phyloP scores from a whole-genome alignment of 306 rosid genomes.

The Crotalaria pallida region DNA sequence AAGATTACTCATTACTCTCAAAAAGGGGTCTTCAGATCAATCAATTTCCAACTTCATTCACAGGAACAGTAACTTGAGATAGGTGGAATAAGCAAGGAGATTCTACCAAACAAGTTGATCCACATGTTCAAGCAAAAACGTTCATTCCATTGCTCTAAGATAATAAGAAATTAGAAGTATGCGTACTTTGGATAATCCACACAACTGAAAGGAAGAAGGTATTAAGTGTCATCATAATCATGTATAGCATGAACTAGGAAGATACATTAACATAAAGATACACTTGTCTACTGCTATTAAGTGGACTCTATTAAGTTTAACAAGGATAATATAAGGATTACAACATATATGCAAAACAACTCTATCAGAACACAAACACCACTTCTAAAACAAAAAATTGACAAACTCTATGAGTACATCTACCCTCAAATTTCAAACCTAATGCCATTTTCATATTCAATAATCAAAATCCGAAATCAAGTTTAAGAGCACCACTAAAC shows the following conservation, averaged over 20 bases:
- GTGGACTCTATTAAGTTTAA: too few relatives aligned
- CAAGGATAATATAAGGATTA: too few relatives aligned
- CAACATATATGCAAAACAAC: too few relatives aligned
- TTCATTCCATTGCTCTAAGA: constrained; percentile 23
- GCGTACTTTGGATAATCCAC: constrained; percentile 12
- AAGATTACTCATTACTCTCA: neutral
- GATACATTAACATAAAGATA: neutral
- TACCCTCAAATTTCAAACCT: too few relatives aligned
- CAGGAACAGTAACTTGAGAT: constrained; percentile 30
- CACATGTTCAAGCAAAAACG: constrained; percentile 13
- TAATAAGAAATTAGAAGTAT: constrained; percentile 1
- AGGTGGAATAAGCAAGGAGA: constrained; percentile 27
- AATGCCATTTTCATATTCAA: too few relatives aligned
- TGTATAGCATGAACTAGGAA: neutral
- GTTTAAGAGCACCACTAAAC: too few relatives aligned
- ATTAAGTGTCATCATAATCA: neutral
- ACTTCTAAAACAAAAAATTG: too few relatives aligned
- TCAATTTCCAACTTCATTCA: constrained; percentile 7
- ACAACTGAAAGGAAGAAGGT: constrained; percentile 19
- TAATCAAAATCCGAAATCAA: too few relatives aligned
- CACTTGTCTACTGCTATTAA: neutral
- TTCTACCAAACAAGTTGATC: constrained; percentile 32
- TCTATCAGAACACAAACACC: too few relatives aligned
- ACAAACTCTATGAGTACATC: too few relatives aligned
- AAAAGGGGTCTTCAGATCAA: constrained; percentile 21